Evolutionary conservation across 2,329 filamentous ascomycete species (phyloP).

Genomic region (Cercospora janseana): DNA sequence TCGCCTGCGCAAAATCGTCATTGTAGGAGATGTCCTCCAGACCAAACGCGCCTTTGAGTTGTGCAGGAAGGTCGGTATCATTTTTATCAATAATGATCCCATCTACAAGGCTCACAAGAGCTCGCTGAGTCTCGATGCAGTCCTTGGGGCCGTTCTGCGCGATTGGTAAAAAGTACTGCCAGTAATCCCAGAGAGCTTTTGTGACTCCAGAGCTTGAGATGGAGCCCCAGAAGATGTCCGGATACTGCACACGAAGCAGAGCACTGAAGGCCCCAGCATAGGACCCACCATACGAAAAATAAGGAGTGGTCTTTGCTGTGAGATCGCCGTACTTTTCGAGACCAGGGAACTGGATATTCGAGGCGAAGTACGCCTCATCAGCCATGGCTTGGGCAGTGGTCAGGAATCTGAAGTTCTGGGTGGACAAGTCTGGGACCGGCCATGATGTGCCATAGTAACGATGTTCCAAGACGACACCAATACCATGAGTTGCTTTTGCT

Average conservation of each 20-base stretch:
- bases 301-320: slow-evolving; percentile 64
- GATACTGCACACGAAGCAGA: slow-evolving; percentile 72
- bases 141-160: slow-evolving; percentile 56
- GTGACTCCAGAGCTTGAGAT: slow-evolving; percentile 78
- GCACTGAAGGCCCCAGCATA: slow-evolving; percentile 80
- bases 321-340: slow-evolving; percentile 63
- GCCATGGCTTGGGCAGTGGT: slow-evolving; percentile 80
- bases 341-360: slow-evolving; percentile 68
- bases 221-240: slow-evolving; percentile 72
- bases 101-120: slow-evolving; percentile 58
- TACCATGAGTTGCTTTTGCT: slow-evolving; percentile 66
- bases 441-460: slow-evolving; percentile 81
- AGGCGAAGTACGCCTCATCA: slow-evolving; percentile 77
- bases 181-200: slow-evolving; percentile 71
- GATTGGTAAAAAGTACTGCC: slow-evolving; percentile 61
- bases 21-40: slow-evolving; percentile 50
- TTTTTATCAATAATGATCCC: slow-evolving; percentile 55
- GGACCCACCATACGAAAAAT: slow-evolving; percentile 78
- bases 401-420: slow-evolving; percentile 73
- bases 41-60: slow-evolving; percentile 56
- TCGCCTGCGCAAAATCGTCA: slow-evolving; percentile 52
- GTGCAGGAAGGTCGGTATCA: slow-evolving; percentile 40
- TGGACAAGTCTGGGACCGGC: slow-evolving; percentile 64
- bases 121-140: slow-evolving; percentile 65
- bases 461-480: slow-evolving; percentile 81